Conservation (phyloP, 345 rosid genomes). For the Bretschneidera sinensis region DNA sequence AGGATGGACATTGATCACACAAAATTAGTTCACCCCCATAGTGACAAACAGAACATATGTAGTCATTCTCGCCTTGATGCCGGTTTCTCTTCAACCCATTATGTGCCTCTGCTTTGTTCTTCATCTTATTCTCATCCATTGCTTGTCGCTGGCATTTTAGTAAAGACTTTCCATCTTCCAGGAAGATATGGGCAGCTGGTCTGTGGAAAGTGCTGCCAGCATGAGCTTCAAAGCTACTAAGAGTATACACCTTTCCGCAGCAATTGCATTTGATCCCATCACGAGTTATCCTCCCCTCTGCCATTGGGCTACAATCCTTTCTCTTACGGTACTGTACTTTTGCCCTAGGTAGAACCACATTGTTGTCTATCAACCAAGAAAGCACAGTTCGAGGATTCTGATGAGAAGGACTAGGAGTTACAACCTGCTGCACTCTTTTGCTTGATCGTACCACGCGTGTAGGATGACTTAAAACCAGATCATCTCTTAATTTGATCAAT, state of each 20-base stretch:
- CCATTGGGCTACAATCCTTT: constrained; percentile 23
- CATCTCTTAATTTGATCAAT: constrained; percentile 5
- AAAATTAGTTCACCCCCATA: constrained; percentile 73
- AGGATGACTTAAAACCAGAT: constrained; percentile 4
- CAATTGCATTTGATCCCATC: constrained; percentile 71
- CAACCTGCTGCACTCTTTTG: constrained; percentile 45
- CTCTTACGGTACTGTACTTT: constrained; percentile 37
- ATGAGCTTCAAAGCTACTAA: constrained; percentile 54
- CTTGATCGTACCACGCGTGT: constrained; percentile 34
- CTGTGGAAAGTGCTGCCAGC: constrained; percentile 32
- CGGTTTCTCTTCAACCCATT: constrained; percentile 25
- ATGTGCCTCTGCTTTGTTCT: constrained; percentile 17
- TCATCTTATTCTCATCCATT: constrained; percentile 18
- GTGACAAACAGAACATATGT: constrained; percentile 68
- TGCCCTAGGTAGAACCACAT: constrained; percentile 53
- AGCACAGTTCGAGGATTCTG: constrained; percentile 48
- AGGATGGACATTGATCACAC: constrained; percentile 83
- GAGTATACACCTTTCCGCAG: constrained; percentile 44
- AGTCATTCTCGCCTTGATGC: constrained; percentile 45
- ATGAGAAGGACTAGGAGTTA: constrained; percentile 28
- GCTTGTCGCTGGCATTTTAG: constrained; percentile 51
- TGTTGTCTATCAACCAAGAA: constrained; percentile 71
- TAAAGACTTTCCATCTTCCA: constrained; percentile 80
- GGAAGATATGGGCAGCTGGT: constrained; percentile 52
- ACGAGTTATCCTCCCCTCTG: constrained; percentile 55